phyloP scores from a whole-genome alignment of 768 basidiomycete species.

The Phanerochaete carnosa region DNA sequence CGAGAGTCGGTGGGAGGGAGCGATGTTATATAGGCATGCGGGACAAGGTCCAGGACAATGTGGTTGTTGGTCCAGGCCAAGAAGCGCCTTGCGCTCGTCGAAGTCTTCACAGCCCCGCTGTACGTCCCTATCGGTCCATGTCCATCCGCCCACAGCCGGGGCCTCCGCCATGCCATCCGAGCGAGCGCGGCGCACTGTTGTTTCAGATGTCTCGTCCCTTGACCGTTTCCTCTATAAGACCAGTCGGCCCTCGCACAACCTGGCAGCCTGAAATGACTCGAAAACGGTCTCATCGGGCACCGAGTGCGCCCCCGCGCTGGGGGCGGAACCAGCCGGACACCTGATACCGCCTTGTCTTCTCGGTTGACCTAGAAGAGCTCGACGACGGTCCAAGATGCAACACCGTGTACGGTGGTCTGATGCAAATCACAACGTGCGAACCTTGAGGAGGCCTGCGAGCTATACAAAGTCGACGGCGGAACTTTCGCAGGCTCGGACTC shows the following conservation, averaged over 20 bases:
- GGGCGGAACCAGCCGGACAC: not conserved
- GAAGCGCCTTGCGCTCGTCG: not conserved
- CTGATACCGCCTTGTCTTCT: not conserved
- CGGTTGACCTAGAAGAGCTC: not conserved
- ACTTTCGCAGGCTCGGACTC: not conserved
- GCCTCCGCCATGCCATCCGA: not conserved
- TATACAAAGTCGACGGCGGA: too few relatives aligned
- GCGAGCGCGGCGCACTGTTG: too few relatives aligned
- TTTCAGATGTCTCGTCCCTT: too few relatives aligned
- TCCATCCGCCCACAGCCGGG: not conserved
- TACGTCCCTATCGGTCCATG: not conserved
- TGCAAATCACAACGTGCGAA: not conserved
- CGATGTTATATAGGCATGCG: constrained; percentile 2
- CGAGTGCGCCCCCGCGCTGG: not conserved
- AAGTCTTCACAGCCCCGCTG: not conserved
- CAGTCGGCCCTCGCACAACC: not conserved
- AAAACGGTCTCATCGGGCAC: not conserved
- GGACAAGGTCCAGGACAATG: constrained; percentile 3
- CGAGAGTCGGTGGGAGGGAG: not conserved
- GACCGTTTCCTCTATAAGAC: not conserved
- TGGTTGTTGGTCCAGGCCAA: not conserved
- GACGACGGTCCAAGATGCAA: not conserved
- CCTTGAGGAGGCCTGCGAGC: not conserved
- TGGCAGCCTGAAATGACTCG: not conserved
- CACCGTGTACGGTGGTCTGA: not conserved